phyloP scores from a whole-genome alignment of 176 grass and related monocot genomes.

The Paspalum notatum region DNA sequence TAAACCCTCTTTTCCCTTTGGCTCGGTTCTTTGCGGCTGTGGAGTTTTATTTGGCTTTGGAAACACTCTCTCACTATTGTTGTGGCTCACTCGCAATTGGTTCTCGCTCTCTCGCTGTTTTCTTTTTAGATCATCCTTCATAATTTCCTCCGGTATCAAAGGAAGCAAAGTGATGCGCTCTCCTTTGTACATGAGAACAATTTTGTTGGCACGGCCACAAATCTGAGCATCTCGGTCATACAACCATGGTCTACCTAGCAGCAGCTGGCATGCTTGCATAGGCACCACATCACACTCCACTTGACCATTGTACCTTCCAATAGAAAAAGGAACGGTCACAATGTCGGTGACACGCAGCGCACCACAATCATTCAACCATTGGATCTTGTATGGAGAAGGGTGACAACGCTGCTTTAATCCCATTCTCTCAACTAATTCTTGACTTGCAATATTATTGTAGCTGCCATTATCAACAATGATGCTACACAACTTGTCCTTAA shows the following conservation, averaged over 20 bases:
- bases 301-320: background rate
- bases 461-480: constrained; percentile 6
- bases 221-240: background rate
- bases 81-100: no score
- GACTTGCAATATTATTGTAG: background rate
- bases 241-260: constrained; percentile 1
- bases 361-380: background rate
- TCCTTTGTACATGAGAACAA: background rate
- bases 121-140: no score
- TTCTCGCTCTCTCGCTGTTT: no score
- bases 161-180: no score
- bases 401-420: background rate
- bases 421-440: background rate
- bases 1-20: no score
- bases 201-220: background rate
- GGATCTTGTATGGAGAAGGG: background rate
- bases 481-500: background rate
- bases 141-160: no score
- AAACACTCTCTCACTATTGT: no score
- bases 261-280: background rate
- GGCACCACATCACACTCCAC: background rate
- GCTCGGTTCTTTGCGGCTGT: no score
- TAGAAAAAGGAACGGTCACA: background rate
- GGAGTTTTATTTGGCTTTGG: no score
- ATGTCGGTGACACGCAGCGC: background rate